Conservation (phyloP, 768 basidiomycete species). For the Panellus pusillus region DNA sequence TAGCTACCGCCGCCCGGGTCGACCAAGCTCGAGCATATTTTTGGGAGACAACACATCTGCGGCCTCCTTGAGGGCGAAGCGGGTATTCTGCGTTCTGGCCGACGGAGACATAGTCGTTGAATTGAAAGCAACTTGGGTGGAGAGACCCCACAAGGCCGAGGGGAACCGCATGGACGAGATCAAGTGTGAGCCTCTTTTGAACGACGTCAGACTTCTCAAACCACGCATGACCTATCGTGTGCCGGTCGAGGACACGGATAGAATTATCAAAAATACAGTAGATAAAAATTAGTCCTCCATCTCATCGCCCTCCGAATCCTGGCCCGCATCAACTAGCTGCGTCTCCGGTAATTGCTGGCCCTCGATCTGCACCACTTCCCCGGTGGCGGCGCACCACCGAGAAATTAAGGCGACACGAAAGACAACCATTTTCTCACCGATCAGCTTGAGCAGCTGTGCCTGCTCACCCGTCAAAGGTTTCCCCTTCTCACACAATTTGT, state of each 20-base stretch:
- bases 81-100: conserved; percentile 27
- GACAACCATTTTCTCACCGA: conserved; percentile 85
- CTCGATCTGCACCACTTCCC: conserved; percentile 62
- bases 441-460: conserved; percentile 88
- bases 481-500: conserved; percentile 82
- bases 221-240: neutral
- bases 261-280: conserved; percentile 20
- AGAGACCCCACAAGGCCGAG: conserved; percentile 52
- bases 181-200: neutral
- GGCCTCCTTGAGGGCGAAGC: conserved; percentile 61
- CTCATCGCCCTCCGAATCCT: conserved; percentile 31
- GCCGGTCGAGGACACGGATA: too few species aligned
- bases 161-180: conserved; percentile 51
- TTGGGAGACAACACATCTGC: conserved; percentile 66
- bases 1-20: conserved; percentile 68
- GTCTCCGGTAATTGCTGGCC: conserved; percentile 38
- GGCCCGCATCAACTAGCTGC: conserved; percentile 34
- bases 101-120: conserved; percentile 25
- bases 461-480: conserved; percentile 81
- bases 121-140: conserved; percentile 50
- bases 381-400: conserved; percentile 70
- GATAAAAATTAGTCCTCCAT: conserved; percentile 51
- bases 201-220: neutral
- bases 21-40: conserved; percentile 66
- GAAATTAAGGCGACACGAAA: conserved; percentile 74